phyloP scores from a whole-genome alignment of 495 filamentous ascomycete genomes.

The Ramalina intermedia region DNA sequence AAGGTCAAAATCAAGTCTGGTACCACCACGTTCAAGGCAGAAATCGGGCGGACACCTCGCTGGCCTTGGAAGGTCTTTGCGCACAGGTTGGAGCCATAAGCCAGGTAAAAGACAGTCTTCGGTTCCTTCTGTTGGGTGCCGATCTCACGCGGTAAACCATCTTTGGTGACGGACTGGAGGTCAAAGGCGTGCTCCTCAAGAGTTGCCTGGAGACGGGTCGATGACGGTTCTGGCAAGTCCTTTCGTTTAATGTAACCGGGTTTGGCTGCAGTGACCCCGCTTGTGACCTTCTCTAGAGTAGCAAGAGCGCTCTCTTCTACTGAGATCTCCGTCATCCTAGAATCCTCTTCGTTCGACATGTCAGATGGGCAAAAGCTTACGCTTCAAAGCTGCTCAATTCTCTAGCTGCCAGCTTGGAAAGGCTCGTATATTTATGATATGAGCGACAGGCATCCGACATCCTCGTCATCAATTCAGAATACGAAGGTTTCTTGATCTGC shows the following conservation, averaged over 20 bases:
- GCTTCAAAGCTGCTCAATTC: neutral
- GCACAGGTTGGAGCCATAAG: constrained; percentile 85
- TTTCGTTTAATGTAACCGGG: neutral
- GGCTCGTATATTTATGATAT: no score
- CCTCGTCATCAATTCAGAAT: no score
- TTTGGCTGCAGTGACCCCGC: neutral
- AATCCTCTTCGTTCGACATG: no score
- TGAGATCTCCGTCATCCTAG: neutral
- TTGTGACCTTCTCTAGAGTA: neutral
- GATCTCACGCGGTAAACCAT: neutral
- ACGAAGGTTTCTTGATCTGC: no score
- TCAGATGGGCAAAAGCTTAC: neutral
- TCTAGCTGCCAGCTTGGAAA: no score
- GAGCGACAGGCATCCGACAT: no score
- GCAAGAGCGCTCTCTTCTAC: neutral
- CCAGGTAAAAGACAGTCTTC: constrained; percentile 70
- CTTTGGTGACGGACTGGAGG: neutral
- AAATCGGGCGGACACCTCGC: constrained; percentile 66
- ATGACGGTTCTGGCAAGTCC: neutral
- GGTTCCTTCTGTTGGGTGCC: neutral
- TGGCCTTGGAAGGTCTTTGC: constrained; percentile 58
- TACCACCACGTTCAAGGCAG: constrained; percentile 62
- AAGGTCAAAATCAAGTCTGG: constrained; percentile 67
- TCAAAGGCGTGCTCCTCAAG: constrained; percentile 4
- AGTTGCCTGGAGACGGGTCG: constrained; percentile 1